Evolutionary conservation across 805 yeast genomes (phyloP).

Genomic region (Tetrapisispora iriomotensis): DNA sequence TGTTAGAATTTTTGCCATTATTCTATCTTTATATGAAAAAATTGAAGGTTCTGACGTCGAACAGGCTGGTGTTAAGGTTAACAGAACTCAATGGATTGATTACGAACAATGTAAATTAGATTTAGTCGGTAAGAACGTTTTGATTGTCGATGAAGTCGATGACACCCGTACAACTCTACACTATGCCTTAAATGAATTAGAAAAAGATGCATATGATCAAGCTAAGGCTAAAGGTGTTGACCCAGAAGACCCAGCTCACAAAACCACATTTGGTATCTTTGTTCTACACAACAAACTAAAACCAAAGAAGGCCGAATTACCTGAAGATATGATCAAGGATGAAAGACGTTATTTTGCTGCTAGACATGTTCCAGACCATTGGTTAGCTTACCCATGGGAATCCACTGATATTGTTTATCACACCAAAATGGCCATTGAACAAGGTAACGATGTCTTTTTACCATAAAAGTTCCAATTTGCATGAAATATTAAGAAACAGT

Average conservation of each 20-base stretch:
- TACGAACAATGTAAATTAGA: slow-evolving; percentile 50
- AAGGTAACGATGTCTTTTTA: slow-evolving; percentile 54
- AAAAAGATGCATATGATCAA: slow-evolving; percentile 59
- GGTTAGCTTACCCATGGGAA: slow-evolving; percentile 90
- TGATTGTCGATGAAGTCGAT: slow-evolving; percentile 77
- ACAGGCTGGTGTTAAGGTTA: slow-evolving; percentile 53
- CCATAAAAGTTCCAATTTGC: slow-evolving; percentile 3
- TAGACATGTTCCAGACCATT: slow-evolving; percentile 62
- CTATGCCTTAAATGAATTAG: slow-evolving; percentile 65
- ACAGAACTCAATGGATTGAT: slow-evolving; percentile 79
- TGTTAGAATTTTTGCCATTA: slow-evolving; percentile 89
- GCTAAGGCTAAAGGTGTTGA: slow-evolving; percentile 43
- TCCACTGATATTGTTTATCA: slow-evolving; percentile 65
- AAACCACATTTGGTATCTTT: slow-evolving; percentile 62
- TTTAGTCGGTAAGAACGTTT: slow-evolving; percentile 57
- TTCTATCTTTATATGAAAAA: slow-evolving; percentile 84
- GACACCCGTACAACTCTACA: slow-evolving; percentile 80
- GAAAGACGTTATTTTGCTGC: slow-evolving; percentile 60
- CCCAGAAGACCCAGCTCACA: slow-evolving; percentile 33
- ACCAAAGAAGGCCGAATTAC: slow-evolving; percentile 63
- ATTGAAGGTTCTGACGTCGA: slow-evolving; percentile 51
- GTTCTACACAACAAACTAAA: slow-evolving; percentile 71
- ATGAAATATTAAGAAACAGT: background rate
- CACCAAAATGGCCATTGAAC: slow-evolving; percentile 59
- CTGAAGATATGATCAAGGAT: slow-evolving; percentile 48